Base-by-base conservation (phyloP, 768 basidiomycete species). In the Mycena metata region DNA sequence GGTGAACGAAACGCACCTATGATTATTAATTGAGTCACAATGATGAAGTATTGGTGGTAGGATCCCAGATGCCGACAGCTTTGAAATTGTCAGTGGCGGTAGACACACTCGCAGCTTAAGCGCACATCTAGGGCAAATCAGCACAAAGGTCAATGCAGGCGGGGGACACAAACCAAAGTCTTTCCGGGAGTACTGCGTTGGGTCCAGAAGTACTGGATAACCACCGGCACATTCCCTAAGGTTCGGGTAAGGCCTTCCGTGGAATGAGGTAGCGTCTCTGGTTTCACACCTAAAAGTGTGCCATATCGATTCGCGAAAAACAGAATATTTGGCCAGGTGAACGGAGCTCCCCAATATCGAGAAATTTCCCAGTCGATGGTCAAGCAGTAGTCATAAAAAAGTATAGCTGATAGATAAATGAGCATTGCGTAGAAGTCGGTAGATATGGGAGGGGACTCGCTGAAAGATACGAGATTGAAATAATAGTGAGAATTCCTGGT, bases 351-450 rank as follows among this genome's bases (percentile, higher is more conserved):
- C 69, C 69, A 70, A 26, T 58, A 70, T 23, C 69, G 64, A 42
- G 54, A 42, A n/a, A 63, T 43, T 36, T 70, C 69, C 64, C 45
- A 66, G 24, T 45, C 60, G 4, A 70, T 30, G 11, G 65, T 67
- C 21, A 71, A 17, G 45, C 64, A 60, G 33, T 67, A 71, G 30
- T 71, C 69, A 17, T 71, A 71, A 23, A 64, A 71, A 16, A 71
- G 66, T 5, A 70, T 24, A 12, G 65, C 61, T 55, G 58, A 64
- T 0, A 55, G 54, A 30, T 6, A 6, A 3, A 30, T 30, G 30
- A 30, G 30, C 30, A 30, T 6, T 30, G 30, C 30, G 6, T 30
- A 30, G 30, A 30, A 30, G 30, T n/a, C n/a, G n/a, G n/a, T 30
- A 30, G 30, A 30, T 30, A 30, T 30, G 30, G 30, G 6, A 3